Evolutionary conservation across 148 eudicot species (phyloP).

Genomic region (Rhododendron henanense): DNA sequence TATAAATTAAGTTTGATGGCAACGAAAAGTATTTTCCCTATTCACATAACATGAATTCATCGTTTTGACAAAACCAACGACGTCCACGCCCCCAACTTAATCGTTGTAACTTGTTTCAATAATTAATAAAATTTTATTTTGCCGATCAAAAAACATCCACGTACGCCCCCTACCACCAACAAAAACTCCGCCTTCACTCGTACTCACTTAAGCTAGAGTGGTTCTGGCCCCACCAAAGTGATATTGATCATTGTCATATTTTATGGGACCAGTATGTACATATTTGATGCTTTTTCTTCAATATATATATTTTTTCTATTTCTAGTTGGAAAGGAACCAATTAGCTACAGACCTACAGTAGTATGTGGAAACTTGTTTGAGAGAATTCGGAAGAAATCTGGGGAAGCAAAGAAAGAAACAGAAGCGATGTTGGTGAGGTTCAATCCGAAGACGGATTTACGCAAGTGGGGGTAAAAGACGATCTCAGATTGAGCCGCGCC

Average conservation of each 20-base stretch:
- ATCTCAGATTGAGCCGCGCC: slow-evolving; percentile 99
- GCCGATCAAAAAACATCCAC: background rate
- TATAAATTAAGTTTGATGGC: background rate
- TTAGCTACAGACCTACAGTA: background rate
- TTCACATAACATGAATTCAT: background rate
- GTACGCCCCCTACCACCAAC: slow-evolving; percentile 14
- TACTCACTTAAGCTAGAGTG: background rate
- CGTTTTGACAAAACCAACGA: background rate
- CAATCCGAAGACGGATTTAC: slow-evolving; percentile 95
- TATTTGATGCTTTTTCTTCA: background rate
- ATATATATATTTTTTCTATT: background rate
- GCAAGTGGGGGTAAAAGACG: slow-evolving; percentile 32
- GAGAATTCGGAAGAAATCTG: background rate
- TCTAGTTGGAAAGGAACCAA: background rate
- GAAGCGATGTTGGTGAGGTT: slow-evolving; percentile 94
- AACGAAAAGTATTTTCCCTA: background rate
- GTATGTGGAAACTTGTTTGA: background rate
- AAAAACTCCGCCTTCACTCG: slow-evolving; percentile 1
- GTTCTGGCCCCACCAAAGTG: background rate
- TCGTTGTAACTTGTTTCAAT: too few species aligned
- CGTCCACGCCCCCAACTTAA: too few species aligned
- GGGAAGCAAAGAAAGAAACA: slow-evolving; percentile 16
- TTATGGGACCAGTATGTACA: background rate
- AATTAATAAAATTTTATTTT: too few species aligned
- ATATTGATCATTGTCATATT: background rate